A percentile compares a stretch with the other conserved stretches of the same genome.
Conservation (phyloP, 495 filamentous ascomycete genomes). For the Trypethelium eluteriae region DNA sequence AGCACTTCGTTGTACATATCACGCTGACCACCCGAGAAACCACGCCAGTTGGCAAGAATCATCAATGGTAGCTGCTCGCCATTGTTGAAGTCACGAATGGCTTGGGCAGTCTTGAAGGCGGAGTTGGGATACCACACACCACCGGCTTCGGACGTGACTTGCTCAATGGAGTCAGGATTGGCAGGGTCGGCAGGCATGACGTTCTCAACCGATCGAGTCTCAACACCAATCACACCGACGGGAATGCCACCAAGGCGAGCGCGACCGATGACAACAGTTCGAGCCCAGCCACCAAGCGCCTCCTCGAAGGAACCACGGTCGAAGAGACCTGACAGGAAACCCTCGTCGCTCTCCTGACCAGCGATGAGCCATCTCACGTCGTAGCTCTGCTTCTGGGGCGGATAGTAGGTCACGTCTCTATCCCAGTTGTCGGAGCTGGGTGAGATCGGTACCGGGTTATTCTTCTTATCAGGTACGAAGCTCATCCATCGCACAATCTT, state of each 20-base stretch:
- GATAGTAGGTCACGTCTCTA: conserved; percentile 77
- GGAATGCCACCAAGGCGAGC: conserved; percentile 96
- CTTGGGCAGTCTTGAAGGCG: conserved; percentile 97
- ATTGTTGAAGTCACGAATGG: conserved; percentile 97
- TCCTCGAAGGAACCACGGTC: conserved; percentile 96
- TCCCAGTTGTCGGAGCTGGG: conserved; percentile 86
- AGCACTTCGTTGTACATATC: conserved; percentile 99
- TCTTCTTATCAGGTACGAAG: conserved; percentile 90
- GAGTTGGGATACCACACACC: conserved; percentile 99
- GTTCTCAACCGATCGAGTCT: conserved; percentile 93
- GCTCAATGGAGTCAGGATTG: conserved; percentile 96
- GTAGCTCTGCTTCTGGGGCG: conserved; percentile 80
- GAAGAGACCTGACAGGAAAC: conserved; percentile 86
- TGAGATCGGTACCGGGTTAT: conserved; percentile 77
- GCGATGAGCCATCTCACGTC: conserved; percentile 89
- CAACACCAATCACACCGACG: conserved; percentile 95
- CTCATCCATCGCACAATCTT: conserved; percentile 98
- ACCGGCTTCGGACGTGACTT: conserved; percentile 85
- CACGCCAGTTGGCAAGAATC: conserved; percentile 99
- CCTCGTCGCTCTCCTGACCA: conserved; percentile 80
- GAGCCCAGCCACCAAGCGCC: conserved; percentile 91
- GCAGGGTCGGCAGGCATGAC: conserved; percentile 96
- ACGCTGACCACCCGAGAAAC: conserved; percentile 97
- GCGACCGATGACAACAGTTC: conserved; percentile 92
- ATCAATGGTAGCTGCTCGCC: conserved; percentile 96